phyloP scores from a whole-genome alignment of 1,139 yeast genomes.

The Candida mesenterica region DNA sequence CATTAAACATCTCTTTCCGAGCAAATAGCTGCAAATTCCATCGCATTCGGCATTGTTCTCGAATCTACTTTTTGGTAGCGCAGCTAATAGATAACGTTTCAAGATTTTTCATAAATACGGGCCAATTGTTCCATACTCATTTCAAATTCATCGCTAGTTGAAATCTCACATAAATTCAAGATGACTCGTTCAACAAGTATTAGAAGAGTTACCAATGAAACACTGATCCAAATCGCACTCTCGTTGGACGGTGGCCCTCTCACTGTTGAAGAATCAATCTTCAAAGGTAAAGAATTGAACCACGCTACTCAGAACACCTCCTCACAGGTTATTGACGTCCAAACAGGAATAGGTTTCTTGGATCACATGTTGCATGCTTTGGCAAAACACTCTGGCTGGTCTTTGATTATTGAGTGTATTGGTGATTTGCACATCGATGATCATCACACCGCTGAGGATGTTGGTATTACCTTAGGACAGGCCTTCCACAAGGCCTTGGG shows the following conservation, averaged over 20 bases:
- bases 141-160: too few relatives aligned
- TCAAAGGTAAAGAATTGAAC: slow-evolving; percentile 26
- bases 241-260: slow-evolving; percentile 83
- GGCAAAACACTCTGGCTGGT: slow-evolving; percentile 98
- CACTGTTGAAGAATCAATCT: slow-evolving; percentile 55
- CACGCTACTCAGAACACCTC: slow-evolving; percentile 65
- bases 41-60: too few relatives aligned
- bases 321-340: slow-evolving; percentile 72
- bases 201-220: slow-evolving; percentile 82
- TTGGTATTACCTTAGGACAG: slow-evolving; percentile 85
- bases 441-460: slow-evolving; percentile 96
- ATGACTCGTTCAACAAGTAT: slow-evolving; percentile 53
- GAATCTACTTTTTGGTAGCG: too few relatives aligned
- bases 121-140: too few relatives aligned
- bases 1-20: too few relatives aligned
- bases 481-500: slow-evolving; percentile 92
- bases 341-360: slow-evolving; percentile 91
- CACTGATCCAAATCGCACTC: slow-evolving; percentile 84
- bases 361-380: slow-evolving; percentile 98
- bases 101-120: too few relatives aligned
- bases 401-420: slow-evolving; percentile 79
- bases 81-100: too few relatives aligned
- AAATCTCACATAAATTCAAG: too few relatives aligned
- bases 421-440: slow-evolving; percentile 97
- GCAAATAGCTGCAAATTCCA: too few relatives aligned